Conservation (phyloP, 352 stramenopile genomes). For the Sclerospora graminicola region DNA sequence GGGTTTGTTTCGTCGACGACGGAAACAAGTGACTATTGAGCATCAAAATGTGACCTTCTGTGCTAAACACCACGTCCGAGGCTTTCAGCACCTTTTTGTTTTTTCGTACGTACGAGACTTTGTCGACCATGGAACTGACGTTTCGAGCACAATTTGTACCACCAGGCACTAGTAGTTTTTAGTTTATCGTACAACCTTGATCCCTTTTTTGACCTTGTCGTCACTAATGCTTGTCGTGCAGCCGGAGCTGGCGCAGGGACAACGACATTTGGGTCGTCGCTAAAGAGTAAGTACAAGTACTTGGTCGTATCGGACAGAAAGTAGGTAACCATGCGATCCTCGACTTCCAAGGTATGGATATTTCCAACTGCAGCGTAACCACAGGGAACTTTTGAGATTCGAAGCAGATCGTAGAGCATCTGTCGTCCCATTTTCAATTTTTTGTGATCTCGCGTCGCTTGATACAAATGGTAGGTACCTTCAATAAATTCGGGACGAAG, state of each 20-base stretch:
- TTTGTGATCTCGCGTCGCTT: slow-evolving; percentile 79
- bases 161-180: background rate
- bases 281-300: slow-evolving; percentile 99
- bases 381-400: slow-evolving; percentile 83
- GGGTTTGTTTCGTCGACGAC: slow-evolving; percentile 1
- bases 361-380: slow-evolving; percentile 89
- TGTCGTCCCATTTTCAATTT: slow-evolving; percentile 87
- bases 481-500: slow-evolving; percentile 96
- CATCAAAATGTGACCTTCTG: slow-evolving; percentile 71
- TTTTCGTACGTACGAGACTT: slow-evolving; percentile 3
- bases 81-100: slow-evolving; percentile 39
- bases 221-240: background rate
- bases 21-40: slow-evolving; percentile 50
- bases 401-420: slow-evolving; percentile 82
- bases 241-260: slow-evolving; percentile 25
- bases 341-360: slow-evolving; percentile 83
- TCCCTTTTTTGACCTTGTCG: slow-evolving; percentile 2
- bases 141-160: slow-evolving; percentile 8
- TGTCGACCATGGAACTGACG: slow-evolving; percentile 3
- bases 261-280: slow-evolving; percentile 77
- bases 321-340: slow-evolving; percentile 98
- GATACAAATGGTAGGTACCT: slow-evolving; percentile 93
- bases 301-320: slow-evolving; percentile 98
- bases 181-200: background rate
- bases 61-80: slow-evolving; percentile 73